Base-by-base conservation (phyloP, 257 asterid species). In the Linderniella brevidens region DNA sequence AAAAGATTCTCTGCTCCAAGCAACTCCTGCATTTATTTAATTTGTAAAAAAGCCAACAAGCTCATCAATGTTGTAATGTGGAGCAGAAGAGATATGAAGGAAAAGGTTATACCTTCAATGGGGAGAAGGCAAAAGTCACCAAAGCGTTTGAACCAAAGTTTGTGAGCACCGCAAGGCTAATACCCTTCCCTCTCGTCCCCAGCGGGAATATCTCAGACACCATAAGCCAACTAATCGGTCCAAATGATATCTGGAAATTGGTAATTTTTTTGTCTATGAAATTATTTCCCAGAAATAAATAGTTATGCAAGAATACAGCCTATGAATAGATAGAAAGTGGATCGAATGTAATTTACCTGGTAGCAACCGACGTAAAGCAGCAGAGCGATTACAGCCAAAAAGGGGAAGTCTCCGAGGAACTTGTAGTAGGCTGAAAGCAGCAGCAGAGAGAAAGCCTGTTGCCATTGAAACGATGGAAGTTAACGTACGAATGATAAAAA, bases 141-240 rank as follows among this genome's bases (percentile, higher is more conserved):
- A 88, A n/a, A 10, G 98, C 98, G 53, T 88, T 88, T 47, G 98
- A 80, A 46, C 87, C 95, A 15, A 88, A 88, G 64, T 88, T 88
- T 36, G 93, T 76, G 38, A 88, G 95, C 57, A 88, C 98, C 9
- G 98, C 92, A 46, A 88, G 96, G 70, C 98, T 88, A 48, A 84
- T 88, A 59, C 98, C 96, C 79, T 76, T 88, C 59, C 95, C 98
- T 69, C 98, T 80, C 2, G 98, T 84, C 56, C 87, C 87, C 42
- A 71, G 68, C 14, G 96, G 98, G 75, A 88, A 88, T 61, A 88
- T 84, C 76, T 88, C 94, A 4, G 98, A 84, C 49, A 88, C 98
- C 98, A 88, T 88, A 9, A 88, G 92, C 98, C 98, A 84, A 71
- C 98, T 88, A 56, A 88, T 88, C 7, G 98, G 98, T 35, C 98